Evolutionary conservation across 495 filamentous ascomycete genomes (phyloP), one percentile per base, ranked within the genome.

Genomic region (Rhypophila decipiens): DNA sequence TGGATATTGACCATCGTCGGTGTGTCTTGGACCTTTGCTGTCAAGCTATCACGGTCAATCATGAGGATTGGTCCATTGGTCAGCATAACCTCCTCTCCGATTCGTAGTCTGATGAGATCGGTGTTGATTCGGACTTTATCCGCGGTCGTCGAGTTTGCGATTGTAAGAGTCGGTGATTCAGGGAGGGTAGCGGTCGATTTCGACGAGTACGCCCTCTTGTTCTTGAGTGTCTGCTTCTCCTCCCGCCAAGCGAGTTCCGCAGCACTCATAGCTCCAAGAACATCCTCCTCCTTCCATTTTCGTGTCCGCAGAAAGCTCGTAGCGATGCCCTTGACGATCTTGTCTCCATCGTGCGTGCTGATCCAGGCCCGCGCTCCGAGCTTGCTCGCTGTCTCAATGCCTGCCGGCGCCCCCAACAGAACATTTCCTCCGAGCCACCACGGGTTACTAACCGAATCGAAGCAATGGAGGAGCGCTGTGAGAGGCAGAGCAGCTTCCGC

Each of bases 371-470:
- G 68, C 3, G 83, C 76, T 24, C 66, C 66, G 4, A 83, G 57
- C 19, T 68, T 72, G 5, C 60, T 59, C 1, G 77, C 82, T 13
- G 83, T 79, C 46, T 82, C 74, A 2, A 73, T 52, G 3, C 83
- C 84, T 13, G 72, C 71, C 5, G 76, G 76, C 13, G 73, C 68
- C 10, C 83, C 83, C 2, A 69, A 61, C 13, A 73, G 72, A 43
- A 86, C 71, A 22, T 77, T 78, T 1, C 83, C 83, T 36, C 83
- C 83, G 3, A 85, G 61, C 56, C 73, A 85, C 80, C 80, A 84
- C 0, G 82, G 75, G 47, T 82, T 84, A 10, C 66, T 42, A 11
- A 80, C 66, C 9, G 61, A 65, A 57, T 85, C 76, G 56, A 85
- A 80, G 41, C 76, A 78, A 54, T 87, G 83, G 0, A 86, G 64